phyloP scores from a whole-genome alignment of 129 eudicot species.

The Chrysanthemum lavandulifolium region DNA sequence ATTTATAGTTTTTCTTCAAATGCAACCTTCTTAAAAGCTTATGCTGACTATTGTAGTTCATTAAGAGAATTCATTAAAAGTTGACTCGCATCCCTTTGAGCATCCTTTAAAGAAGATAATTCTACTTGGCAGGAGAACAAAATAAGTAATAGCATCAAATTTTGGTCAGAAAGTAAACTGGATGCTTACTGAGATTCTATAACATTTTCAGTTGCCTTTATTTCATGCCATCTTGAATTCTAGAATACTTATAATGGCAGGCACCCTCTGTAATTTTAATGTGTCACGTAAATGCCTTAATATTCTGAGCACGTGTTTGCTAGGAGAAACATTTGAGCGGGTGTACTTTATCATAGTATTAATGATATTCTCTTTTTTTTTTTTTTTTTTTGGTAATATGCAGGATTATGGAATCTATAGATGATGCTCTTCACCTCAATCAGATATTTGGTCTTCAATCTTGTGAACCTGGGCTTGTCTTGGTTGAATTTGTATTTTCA shows the following conservation, averaged over 20 bases:
- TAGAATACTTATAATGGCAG: background rate
- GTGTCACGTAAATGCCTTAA: background rate
- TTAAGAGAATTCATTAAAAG: no score
- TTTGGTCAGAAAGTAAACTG: background rate
- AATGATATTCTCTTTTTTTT: constrained; percentile 23
- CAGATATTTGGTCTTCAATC: constrained; percentile 61
- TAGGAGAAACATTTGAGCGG: background rate
- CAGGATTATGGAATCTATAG: constrained; percentile 86
- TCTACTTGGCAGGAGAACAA: no score
- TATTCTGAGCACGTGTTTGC: background rate
- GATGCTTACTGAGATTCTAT: background rate
- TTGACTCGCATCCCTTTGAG: no score
- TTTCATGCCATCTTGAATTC: background rate
- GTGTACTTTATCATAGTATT: background rate
- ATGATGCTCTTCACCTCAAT: constrained; percentile 61
- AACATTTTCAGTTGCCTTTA: background rate
- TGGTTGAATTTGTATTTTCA: constrained; percentile 69
- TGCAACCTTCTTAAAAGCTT: no score
- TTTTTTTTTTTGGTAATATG: constrained; percentile 29
- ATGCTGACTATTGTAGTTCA: no score
- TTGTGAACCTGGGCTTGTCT: constrained; percentile 69
- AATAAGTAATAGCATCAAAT: background rate
- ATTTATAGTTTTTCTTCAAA: no score
- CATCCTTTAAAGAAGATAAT: no score
- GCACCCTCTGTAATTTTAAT: background rate